A percentile compares a stretch with the other conserved stretches of the same genome.
These are phyloP conservation scores for Nitzschia inconspicua DNA, from an alignment of 108 stramenopile genomes.

Conservation along the genomic window DNA sequence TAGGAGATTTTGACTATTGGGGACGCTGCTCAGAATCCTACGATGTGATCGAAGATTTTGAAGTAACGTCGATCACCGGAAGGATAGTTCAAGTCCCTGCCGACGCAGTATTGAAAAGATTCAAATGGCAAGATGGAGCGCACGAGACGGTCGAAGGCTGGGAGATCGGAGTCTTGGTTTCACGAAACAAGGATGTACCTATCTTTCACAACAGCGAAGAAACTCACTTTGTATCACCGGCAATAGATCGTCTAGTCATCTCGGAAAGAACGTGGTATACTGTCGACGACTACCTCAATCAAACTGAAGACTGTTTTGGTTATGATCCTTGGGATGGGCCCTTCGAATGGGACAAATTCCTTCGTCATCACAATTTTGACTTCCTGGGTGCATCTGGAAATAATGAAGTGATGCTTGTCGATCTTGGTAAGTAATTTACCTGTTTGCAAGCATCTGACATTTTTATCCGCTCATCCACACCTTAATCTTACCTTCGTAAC, in stretches of 20 bases:
- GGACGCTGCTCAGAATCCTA: slow-evolving; percentile 8
- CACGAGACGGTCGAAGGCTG: not conserved
- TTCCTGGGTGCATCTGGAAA: slow-evolving; percentile 15
- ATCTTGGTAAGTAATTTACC: too few relatives aligned
- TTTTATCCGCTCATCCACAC: not conserved
- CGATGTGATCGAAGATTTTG: not conserved
- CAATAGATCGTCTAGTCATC: too few relatives aligned
- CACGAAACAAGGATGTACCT: not conserved
- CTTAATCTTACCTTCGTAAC: not conserved
- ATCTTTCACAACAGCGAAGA: not conserved
- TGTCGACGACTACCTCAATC: not conserved
- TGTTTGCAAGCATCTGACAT: too few relatives aligned
- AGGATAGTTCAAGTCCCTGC: not conserved
- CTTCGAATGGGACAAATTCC: not conserved
- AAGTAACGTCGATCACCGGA: not conserved
- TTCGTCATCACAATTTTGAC: not conserved
- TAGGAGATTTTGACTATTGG: slow-evolving; percentile 15
- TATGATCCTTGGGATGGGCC: not conserved
- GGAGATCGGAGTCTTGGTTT: not conserved
- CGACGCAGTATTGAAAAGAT: not conserved
- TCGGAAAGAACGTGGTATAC: not conserved
- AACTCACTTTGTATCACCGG: not conserved
- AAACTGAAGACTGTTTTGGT: not conserved
- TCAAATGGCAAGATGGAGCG: slow-evolving; percentile 11
- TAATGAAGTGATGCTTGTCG: slow-evolving; percentile 7